phyloP scores from a whole-genome alignment of 1,284 basidiomycete species.

The Puccinia horiana region DNA sequence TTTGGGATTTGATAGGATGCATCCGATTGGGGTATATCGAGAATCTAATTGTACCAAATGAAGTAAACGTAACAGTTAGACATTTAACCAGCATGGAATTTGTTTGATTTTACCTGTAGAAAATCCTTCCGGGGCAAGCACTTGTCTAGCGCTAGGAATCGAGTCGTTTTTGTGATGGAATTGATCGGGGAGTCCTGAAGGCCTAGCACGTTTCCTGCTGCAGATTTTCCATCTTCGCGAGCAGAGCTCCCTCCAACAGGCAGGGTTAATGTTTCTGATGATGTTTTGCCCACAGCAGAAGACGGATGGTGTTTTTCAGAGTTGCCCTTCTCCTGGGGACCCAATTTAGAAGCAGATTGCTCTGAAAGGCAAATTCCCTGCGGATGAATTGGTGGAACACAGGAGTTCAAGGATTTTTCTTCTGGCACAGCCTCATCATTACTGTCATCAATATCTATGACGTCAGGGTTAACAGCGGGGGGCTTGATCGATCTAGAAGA shows the following conservation, averaged over 20 bases:
- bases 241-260: constrained; percentile 57
- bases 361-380: background rate
- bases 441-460: constrained; percentile 13
- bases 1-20: background rate
- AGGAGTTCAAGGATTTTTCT: background rate
- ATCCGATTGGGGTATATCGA: constrained; percentile 24
- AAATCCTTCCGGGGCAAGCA: constrained; percentile 79
- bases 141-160: constrained; percentile 90
- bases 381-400: background rate
- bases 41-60: constrained; percentile 26
- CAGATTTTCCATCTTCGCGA: constrained; percentile 43
- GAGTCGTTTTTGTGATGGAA: constrained; percentile 62
- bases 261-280: constrained; percentile 51
- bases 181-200: constrained; percentile 55
- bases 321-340: constrained; percentile 56
- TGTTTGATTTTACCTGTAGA: constrained; percentile 68
- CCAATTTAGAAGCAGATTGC: constrained; percentile 17
- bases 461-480: background rate
- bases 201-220: background rate
- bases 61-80: background rate
- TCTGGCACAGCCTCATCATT: background rate
- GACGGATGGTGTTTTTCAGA: constrained; percentile 53
- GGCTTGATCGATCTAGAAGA: background rate
- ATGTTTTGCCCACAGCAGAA: constrained; percentile 48
- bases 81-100: background rate